phyloP scores from a whole-genome alignment of 83 land plant genomes.

The Isoetes engelmannii region DNA sequence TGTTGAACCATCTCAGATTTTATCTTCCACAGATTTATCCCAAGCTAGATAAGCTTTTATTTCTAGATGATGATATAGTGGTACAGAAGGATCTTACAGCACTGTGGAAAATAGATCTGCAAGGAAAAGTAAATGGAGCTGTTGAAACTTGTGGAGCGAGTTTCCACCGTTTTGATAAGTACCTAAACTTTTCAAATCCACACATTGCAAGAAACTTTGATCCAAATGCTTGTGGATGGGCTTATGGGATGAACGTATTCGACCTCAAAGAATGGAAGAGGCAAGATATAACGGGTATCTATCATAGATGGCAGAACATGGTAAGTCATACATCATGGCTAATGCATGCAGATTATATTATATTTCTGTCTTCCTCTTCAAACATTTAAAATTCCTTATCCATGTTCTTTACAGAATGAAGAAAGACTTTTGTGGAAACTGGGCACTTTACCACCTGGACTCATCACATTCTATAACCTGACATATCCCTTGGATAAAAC shows the following conservation, averaged over 20 bases:
- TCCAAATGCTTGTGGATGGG: constrained; percentile 74
- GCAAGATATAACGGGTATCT: constrained; percentile 52
- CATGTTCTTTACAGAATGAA: constrained; percentile 46
- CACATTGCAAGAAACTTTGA: constrained; percentile 45
- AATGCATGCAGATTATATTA: background rate
- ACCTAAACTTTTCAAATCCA: constrained; percentile 63
- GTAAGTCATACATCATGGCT: constrained; percentile 22
- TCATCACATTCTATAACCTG: constrained; percentile 62
- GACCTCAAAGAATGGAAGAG: constrained; percentile 59
- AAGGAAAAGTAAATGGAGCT: constrained; percentile 65
- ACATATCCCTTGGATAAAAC: constrained; percentile 66
- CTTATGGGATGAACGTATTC: constrained; percentile 68
- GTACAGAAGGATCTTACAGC: constrained; percentile 59
- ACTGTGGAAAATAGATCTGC: constrained; percentile 50
- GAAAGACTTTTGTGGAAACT: constrained; percentile 71
- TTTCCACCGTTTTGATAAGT: constrained; percentile 67
- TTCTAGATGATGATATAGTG: constrained; percentile 66
- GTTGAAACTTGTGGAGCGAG: constrained; percentile 69
- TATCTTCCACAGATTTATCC: constrained; percentile 67
- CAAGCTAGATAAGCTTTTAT: constrained; percentile 50
- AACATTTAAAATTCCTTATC: constrained; percentile 1
- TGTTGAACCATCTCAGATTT: constrained; percentile 63
- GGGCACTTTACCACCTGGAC: constrained; percentile 71
- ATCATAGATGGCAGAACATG: constrained; percentile 64
- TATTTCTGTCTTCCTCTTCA: constrained; percentile 5